Evolutionary conservation across 1,284 basidiomycete species (phyloP).

Genomic region (Pyrrhoderma noxium): DNA sequence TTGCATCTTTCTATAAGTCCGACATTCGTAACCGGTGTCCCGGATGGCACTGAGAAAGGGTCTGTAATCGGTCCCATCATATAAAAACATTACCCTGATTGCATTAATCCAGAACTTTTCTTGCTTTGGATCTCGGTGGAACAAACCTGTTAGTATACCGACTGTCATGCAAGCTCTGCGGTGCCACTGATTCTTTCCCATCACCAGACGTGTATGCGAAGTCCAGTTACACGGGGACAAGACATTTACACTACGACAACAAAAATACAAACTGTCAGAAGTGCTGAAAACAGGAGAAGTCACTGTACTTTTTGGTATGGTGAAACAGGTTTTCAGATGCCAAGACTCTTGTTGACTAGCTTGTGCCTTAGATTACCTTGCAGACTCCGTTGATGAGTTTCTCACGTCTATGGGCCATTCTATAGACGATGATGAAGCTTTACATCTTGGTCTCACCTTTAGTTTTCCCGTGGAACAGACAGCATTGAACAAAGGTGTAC

Average conservation of each 20-base stretch:
- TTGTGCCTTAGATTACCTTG: conserved; percentile 77
- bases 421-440: conserved; percentile 34
- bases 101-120: conserved; percentile 69
- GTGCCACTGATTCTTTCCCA: conserved; percentile 10
- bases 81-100: conserved; percentile 2
- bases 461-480: conserved; percentile 98
- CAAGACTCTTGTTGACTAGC: background rate
- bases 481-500: conserved; percentile 81
- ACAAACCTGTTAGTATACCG: conserved; percentile 75
- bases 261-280: conserved; percentile 92
- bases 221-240: conserved; percentile 85
- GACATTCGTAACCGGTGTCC: conserved; percentile 85
- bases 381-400: conserved; percentile 92
- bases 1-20: conserved; percentile 43
- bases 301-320: conserved; percentile 71
- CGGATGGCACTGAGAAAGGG: conserved; percentile 88
- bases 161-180: background rate
- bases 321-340: too few species aligned
- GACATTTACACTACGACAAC: conserved; percentile 82
- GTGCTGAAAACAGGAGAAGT: conserved; percentile 86
- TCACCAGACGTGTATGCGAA: conserved; percentile 81
- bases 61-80: conserved; percentile 35
- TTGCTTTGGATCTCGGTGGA: conserved; percentile 91
- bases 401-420: conserved; percentile 46
- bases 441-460: conserved; percentile 90